Conservation (phyloP, 2,329 filamentous ascomycete genomes). For the Neopestalotiopsis sp. region DNA sequence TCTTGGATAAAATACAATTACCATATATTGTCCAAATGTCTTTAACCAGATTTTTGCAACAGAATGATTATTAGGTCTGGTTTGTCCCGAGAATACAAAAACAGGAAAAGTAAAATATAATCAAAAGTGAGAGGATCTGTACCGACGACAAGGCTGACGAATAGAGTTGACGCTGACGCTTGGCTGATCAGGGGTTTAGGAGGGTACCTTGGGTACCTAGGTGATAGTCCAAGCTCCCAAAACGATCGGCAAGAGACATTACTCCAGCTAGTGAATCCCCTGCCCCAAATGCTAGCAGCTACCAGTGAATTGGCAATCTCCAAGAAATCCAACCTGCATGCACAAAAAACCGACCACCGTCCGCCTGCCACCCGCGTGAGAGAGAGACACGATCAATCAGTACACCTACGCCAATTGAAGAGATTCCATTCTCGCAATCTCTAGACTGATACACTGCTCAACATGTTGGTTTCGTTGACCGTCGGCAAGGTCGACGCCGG, state of each 20-base stretch:
- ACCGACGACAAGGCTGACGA: neutral
- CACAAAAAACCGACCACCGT: neutral
- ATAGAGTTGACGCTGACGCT: conserved; percentile 1
- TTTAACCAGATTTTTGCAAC: no score
- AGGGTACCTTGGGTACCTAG: neutral
- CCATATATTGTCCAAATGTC: neutral
- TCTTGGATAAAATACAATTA: neutral
- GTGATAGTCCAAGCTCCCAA: neutral
- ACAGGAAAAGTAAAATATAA: no score
- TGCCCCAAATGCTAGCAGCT: neutral
- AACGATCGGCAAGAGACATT: neutral
- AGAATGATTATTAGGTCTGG: neutral
- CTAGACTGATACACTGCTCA: conserved; percentile 30
- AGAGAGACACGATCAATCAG: neutral
- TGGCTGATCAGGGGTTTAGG: neutral
- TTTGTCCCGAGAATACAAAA: neutral
- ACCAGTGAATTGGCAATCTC: neutral
- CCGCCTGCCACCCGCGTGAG: conserved; percentile 17
- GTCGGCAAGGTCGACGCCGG: conserved; percentile 99
- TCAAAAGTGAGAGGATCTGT: neutral
- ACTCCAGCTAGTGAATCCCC: conserved; percentile 6
- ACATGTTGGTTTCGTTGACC: conserved; percentile 95
- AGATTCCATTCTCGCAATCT: neutral
- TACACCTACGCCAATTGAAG: neutral
- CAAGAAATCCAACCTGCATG: conserved; percentile 3